A percentile compares a stretch with the other conserved stretches of the same genome.
These are phyloP conservation scores for Tetratostichococcus sp. DNA, from an alignment of 139 green algal genomes.

Conservation along the genomic window DNA sequence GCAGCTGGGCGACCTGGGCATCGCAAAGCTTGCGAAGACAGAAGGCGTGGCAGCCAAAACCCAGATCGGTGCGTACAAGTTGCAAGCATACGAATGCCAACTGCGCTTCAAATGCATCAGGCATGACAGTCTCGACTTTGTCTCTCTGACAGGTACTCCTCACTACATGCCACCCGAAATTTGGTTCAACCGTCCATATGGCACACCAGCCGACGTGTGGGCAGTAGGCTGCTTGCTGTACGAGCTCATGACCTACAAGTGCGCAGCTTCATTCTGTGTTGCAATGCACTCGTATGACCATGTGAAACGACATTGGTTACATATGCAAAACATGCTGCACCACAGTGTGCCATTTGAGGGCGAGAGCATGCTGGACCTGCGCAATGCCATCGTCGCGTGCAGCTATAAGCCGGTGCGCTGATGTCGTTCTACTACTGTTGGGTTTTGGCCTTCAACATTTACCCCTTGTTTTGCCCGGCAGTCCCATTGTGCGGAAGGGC, in stretches of 20 bases:
- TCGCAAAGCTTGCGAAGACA: slow-evolving; percentile 72
- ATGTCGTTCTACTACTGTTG: too few relatives aligned
- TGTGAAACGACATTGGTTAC: too few relatives aligned
- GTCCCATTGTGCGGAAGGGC: too few relatives aligned
- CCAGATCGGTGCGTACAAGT: slow-evolving; percentile 39
- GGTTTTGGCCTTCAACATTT: too few relatives aligned
- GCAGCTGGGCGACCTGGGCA: slow-evolving; percentile 67
- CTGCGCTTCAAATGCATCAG: too few relatives aligned
- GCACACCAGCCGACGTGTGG: slow-evolving; percentile 76
- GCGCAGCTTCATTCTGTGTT: background rate
- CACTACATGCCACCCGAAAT: slow-evolving; percentile 87
- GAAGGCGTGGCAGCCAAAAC: slow-evolving; percentile 56
- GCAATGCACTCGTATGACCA: too few relatives aligned
- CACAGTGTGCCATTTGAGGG: slow-evolving; percentile 71
- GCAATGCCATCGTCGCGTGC: slow-evolving; percentile 47
- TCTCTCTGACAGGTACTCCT: slow-evolving; percentile 51
- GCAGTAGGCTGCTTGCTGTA: slow-evolving; percentile 80
- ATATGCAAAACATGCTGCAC: too few relatives aligned
- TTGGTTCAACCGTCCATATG: slow-evolving; percentile 74
- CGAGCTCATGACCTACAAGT: slow-evolving; percentile 76
- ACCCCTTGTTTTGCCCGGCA: too few relatives aligned
- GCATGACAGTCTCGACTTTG: too few relatives aligned
- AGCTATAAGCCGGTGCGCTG: slow-evolving; percentile 41
- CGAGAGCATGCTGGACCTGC: slow-evolving; percentile 56
- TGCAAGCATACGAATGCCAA: too few relatives aligned